A percentile compares a stretch with the other conserved stretches of the same genome.
phyloP scores from a whole-genome alignment of 2,329 filamentous ascomycete species.

The Trichoderma endophyticum region DNA sequence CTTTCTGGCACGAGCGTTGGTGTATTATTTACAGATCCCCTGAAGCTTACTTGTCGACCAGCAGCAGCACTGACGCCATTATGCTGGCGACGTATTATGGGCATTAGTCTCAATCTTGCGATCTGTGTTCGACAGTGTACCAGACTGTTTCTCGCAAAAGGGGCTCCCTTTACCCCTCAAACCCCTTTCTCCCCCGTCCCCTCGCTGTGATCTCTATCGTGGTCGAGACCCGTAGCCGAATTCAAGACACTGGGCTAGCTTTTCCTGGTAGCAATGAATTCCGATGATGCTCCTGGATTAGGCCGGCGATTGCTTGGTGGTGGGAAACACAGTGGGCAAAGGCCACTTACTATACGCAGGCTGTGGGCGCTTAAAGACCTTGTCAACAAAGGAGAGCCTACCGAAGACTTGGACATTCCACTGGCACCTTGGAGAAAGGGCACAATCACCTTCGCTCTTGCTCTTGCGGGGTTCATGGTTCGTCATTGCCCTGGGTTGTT shows the following conservation, averaged over 20 bases:
- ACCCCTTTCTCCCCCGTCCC: neutral
- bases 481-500: neutral
- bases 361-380: neutral
- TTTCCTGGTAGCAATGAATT: neutral
- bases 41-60: neutral
- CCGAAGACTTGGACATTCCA: neutral
- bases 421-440: neutral
- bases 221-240: neutral
- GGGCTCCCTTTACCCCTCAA: neutral
- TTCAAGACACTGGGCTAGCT: neutral
- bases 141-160: neutral
- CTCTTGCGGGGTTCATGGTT: slow-evolving; percentile 3
- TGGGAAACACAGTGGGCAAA: neutral
- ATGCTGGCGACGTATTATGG: neutral
- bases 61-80: neutral
- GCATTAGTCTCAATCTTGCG: neutral
- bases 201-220: neutral
- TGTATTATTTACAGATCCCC: neutral
- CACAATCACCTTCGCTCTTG: neutral
- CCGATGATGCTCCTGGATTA: neutral
- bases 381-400: neutral
- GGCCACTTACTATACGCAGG: neutral
- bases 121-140: neutral
- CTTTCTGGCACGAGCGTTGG: neutral
- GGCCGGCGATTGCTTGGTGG: neutral